Evolutionary conservation across 2,329 filamentous ascomycete species (phyloP), one percentile per base, ranked within the genome.

Genomic region (Alternaria atra): DNA sequence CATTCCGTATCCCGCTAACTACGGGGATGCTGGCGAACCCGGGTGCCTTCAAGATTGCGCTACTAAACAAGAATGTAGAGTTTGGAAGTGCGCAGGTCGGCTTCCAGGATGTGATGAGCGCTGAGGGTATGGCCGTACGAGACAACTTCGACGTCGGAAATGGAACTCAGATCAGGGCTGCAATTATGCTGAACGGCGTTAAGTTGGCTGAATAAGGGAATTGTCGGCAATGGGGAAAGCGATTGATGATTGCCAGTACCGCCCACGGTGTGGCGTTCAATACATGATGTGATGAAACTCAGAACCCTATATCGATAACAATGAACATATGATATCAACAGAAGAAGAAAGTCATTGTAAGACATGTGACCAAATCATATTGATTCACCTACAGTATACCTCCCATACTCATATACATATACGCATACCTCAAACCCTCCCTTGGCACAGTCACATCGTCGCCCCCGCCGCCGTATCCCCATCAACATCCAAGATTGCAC

Each of bases 1-100:
- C 79, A 0, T 84, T 84, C 71, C 72, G 71, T 7, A 76, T 84
- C 44, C 80, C 81, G 0, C 55, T 84, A 6, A 81, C 77, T 5
- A 70, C 71, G 15, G 74, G 71, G 13, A 62, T 75, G 65, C 5
- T 76, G 23, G 59, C 56, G 6, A 74, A 65, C 27, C 65, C 67
- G 1, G 63, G 40, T 2, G 60, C 52, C 37, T 75, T 77, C 67
- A 69, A 58, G 44, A 66, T 77, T 35, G 58, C 68, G 40, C 48
- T 77, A 54, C 20, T 77, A 64, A 75, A 77, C 51, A 71, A 71
- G 60, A 65, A 60, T n/a, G 54, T 50, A 1, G 73, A 74, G 68
- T 58, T 63, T 53, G 74, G 74, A 15, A 60, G 43, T 43, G 65
- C 68, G 5, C 71, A 75, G 35, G 62, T 77, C 23, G 50, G 68